Conservation (phyloP, 139 green algal genomes). For the Haematococcus sp. region DNA sequence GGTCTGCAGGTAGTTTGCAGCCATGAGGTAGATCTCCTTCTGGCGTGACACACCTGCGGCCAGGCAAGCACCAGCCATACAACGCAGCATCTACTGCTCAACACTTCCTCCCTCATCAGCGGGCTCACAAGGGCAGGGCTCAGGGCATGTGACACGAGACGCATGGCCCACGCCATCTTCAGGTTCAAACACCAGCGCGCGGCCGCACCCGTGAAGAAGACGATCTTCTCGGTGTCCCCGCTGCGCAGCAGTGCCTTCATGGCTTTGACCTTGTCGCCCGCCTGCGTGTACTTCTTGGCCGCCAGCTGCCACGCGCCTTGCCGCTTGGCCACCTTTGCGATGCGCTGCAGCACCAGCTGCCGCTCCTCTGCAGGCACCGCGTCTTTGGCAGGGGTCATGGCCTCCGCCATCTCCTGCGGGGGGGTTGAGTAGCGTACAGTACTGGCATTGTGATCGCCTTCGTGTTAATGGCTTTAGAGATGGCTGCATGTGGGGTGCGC, state of each 20-base stretch:
- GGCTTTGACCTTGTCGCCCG: conserved; percentile 74
- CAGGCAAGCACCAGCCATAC: too few species aligned
- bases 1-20: conserved; percentile 79
- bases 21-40: conserved; percentile 78
- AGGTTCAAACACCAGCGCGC: too few species aligned
- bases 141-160: too few species aligned
- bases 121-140: too few species aligned
- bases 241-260: conserved; percentile 75
- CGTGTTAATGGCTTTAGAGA: too few species aligned
- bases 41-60: conserved; percentile 63
- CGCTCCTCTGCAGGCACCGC: conserved; percentile 39
- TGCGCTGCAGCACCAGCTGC: conserved; percentile 41
- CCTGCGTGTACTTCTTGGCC: conserved; percentile 85
- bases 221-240: conserved; percentile 79
- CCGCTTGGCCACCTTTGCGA: conserved; percentile 69
- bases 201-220: conserved; percentile 82
- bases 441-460: too few species aligned
- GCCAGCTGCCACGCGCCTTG: conserved; percentile 79
- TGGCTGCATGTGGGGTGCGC: too few species aligned
- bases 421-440: too few species aligned
- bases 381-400: conserved; percentile 63
- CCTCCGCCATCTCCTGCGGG: conserved; percentile 71
- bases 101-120: too few species aligned
- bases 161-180: too few species aligned
- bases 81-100: too few species aligned